Evolutionary conservation across 192 early-diverging fungal species (phyloP).

Genomic region (Pilaira anomala): DNA sequence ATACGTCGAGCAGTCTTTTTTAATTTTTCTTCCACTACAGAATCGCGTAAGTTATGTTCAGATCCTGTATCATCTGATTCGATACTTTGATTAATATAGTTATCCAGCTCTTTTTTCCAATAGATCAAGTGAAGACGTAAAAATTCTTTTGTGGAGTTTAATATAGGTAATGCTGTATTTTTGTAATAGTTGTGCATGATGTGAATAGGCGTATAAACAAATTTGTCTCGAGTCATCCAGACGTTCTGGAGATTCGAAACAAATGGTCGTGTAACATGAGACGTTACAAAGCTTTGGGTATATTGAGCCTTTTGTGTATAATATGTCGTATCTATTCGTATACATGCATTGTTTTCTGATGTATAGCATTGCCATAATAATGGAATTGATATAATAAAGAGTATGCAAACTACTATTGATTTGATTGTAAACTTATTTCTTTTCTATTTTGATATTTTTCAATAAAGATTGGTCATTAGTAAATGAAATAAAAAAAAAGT

Average conservation of each 20-base stretch:
- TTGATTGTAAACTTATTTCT: not conserved
- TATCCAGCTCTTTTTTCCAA: not conserved
- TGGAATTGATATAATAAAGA: no score
- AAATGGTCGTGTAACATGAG: no score
- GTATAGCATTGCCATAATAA: no score
- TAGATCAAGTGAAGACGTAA: not conserved
- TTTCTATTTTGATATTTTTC: not conserved
- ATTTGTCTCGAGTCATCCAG: not conserved
- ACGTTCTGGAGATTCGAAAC: no score
- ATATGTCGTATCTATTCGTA: no score
- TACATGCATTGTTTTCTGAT: no score
- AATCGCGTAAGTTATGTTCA: not conserved
- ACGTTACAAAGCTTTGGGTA: no score
- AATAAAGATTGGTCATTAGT: no score
- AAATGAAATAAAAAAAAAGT: no score
- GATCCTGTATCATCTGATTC: not conserved
- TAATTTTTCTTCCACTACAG: not conserved
- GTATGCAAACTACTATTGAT: no score
- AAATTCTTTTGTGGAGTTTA: not conserved
- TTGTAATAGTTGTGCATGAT: not conserved
- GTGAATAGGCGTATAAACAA: not conserved
- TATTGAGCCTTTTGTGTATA: no score
- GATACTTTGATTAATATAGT: not conserved
- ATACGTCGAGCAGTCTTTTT: conserved; percentile 6
- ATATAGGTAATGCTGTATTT: not conserved